Conservation (phyloP, 2,329 filamentous ascomycete species). For the Penicillium rolfsii region DNA sequence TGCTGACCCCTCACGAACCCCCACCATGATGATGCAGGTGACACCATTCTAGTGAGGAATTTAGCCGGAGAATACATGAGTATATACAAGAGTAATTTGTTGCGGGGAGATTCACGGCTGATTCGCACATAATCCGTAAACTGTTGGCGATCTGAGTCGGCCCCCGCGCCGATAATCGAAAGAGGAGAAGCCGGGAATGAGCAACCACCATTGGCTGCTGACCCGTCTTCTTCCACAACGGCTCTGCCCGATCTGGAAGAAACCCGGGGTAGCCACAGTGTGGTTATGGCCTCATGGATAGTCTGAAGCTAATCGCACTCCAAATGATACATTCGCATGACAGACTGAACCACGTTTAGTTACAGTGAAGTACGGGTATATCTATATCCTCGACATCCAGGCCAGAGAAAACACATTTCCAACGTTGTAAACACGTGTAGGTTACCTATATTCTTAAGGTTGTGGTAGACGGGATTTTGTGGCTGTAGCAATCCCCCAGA, state of each 20-base stretch:
- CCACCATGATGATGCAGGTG: neutral
- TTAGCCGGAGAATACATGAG: neutral
- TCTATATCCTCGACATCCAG: too few relatives aligned
- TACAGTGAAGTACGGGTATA: too few relatives aligned
- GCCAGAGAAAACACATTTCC: too few relatives aligned
- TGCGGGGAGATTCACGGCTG: neutral
- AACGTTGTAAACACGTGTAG: too few relatives aligned
- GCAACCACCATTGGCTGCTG: neutral
- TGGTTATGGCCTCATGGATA: neutral
- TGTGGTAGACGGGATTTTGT: too few relatives aligned
- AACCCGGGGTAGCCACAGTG: neutral
- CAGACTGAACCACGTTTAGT: too few relatives aligned
- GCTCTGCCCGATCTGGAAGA: neutral
- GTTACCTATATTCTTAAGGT: too few relatives aligned
- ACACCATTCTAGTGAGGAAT: neutral
- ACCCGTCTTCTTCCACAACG: neutral
- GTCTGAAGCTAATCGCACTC: too few relatives aligned
- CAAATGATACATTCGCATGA: too few relatives aligned
- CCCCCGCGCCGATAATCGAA: neutral
- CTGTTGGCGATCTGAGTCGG: neutral
- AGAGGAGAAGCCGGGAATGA: neutral
- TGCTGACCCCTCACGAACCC: neutral
- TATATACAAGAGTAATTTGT: neutral
- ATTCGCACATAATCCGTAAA: neutral
- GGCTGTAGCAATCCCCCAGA: too few relatives aligned